Conservation (phyloP, 2,329 filamentous ascomycete species). For the Ascochyta fabae region DNA sequence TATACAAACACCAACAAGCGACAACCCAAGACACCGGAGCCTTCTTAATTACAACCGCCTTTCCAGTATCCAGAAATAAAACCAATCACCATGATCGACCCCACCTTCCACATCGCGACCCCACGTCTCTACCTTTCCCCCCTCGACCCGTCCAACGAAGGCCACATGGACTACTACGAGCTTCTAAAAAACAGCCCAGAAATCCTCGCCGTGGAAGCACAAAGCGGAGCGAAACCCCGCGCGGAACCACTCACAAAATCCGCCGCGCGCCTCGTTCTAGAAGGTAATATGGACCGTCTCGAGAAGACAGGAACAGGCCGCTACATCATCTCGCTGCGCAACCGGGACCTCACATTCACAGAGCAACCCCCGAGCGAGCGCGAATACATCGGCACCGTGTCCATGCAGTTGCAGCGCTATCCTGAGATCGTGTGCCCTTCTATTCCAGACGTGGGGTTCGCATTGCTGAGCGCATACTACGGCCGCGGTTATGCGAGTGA, state of each 20-base stretch:
- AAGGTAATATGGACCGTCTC: constrained; percentile 13
- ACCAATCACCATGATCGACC: constrained; percentile 56
- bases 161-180: constrained; percentile 23
- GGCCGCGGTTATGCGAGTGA: constrained; percentile 34
- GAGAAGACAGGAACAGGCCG: constrained; percentile 38
- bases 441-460: constrained; percentile 34
- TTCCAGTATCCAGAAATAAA: not conserved
- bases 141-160: constrained; percentile 21
- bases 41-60: not conserved
- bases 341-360: not conserved
- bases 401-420: constrained; percentile 31
- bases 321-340: constrained; percentile 32
- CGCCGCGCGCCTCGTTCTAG: constrained; percentile 22
- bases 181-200: constrained; percentile 18
- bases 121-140: constrained; percentile 48
- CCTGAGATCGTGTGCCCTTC: constrained; percentile 19
- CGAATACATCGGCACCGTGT: constrained; percentile 26
- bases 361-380: not conserved
- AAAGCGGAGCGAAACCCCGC: not conserved
- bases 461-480: constrained; percentile 13
- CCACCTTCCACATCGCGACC: constrained; percentile 69
- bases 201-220: not conserved
- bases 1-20: not conserved
- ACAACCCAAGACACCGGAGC: not conserved
- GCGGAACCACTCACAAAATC: constrained; percentile 1